Evolutionary conservation across 1,284 basidiomycete species (phyloP), one percentile per base, ranked within the genome.

Genomic region (Tranzscheliella williamsii): DNA sequence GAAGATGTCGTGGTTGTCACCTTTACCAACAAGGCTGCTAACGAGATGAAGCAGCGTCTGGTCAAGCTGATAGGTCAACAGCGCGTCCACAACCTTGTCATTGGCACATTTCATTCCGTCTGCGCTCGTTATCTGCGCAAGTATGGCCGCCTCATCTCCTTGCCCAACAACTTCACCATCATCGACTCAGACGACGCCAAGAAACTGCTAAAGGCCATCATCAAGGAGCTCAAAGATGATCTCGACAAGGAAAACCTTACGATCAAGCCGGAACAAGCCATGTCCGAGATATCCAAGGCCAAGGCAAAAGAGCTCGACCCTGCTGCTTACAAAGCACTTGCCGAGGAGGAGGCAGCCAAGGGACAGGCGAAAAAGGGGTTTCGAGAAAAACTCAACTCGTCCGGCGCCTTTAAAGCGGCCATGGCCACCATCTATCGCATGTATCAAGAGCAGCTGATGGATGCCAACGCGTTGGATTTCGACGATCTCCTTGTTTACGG

Each of bases 401-500:
- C 49, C 3, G 41, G 41, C 0, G 24, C 45, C 1, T 57, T 47
- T 50, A 66, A 70, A 34, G 21, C 30, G 21, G 38, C 45, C 32
- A 42, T 67, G 12, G 57, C 69, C 4, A 42, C 83, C 45, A 79
- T 90, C 9, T 90, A 88, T 75, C 80, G 81, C 18, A 82, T 85
- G 23, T 95, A 94, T 73, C 85, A 91, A 67, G 80, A 79, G 13
- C 80, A 80, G 2, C 80, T 93, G 24, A 80, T 82, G 31, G 80
- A 81, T 18, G 84, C 82, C 51, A 89, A 90, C 55, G 85, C 87
- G 23, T 81, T 94, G 12, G 91, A 95, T 78, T 95, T 94, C 70
- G 91, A 95, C 72, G 91, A 94, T 73, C 80, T 94, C 18, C 82
- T 95, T 0, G 75, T 91, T 1, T 87, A 84, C 68, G 90, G 78